A percentile compares a stretch with the other conserved stretches of the same genome.
Conservation (phyloP, 305 asterid species). For the Fraxinus floribunda region DNA sequence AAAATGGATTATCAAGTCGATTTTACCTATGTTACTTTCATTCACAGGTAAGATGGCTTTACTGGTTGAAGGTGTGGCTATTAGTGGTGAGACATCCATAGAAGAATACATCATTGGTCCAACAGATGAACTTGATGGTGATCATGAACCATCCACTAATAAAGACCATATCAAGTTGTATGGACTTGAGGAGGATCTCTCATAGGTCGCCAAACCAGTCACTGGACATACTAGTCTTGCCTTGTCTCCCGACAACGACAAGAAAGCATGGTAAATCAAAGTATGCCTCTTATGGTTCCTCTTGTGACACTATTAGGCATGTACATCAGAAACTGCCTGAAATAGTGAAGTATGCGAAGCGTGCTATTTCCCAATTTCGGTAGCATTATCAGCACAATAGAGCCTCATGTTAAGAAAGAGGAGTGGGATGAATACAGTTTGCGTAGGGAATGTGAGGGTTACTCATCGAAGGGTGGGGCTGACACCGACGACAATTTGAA, state of each 20-base stretch:
- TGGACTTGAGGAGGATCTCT: conserved; percentile 83
- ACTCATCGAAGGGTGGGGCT: conserved; percentile 36
- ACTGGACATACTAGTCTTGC: conserved; percentile 66
- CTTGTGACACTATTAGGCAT: conserved; percentile 80
- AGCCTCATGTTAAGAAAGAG: conserved; percentile 48
- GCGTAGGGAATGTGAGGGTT: conserved; percentile 63
- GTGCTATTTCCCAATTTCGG: conserved; percentile 93
- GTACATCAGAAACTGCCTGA: conserved; percentile 79
- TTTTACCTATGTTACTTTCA: conserved; percentile 21
- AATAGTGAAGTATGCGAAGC: conserved; percentile 71
- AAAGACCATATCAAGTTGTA: conserved; percentile 64
- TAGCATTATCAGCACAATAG: conserved; percentile 80
- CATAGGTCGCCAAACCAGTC: conserved; percentile 83
- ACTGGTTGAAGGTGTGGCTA: conserved; percentile 78
- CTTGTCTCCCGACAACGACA: conserved; percentile 49
- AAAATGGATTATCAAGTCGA: not conserved
- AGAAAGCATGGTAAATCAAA: conserved; percentile 64
- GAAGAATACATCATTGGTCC: conserved; percentile 89
- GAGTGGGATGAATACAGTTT: conserved; percentile 85
- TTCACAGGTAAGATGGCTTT: conserved; percentile 83
- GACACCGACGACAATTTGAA: conserved; percentile 69
- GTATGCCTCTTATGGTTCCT: conserved; percentile 70
- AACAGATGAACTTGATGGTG: conserved; percentile 52
- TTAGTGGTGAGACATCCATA: conserved; percentile 73
- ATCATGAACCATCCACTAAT: conserved; percentile 43